These are phyloP conservation scores for Myriosclerotinia curreyana DNA, from an alignment of 2,329 filamentous ascomycete genomes.

Conservation along the genomic window DNA sequence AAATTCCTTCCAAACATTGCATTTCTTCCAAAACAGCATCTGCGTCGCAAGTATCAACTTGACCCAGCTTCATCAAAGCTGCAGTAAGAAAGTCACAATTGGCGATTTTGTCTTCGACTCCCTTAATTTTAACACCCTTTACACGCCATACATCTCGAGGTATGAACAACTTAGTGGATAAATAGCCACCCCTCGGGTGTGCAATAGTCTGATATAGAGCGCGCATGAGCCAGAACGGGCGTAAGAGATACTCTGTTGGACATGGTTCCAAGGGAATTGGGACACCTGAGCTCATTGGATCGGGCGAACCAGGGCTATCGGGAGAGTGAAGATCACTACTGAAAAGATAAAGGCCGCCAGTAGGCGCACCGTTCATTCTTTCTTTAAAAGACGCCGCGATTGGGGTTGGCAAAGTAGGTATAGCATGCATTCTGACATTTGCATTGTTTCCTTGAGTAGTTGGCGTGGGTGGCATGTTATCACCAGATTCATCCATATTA, in stretches of 20 bases:
- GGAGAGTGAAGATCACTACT: constrained; percentile 77
- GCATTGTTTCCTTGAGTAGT: constrained; percentile 49
- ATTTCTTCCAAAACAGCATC: constrained; percentile 93
- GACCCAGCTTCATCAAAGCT: constrained; percentile 76
- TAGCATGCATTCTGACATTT: constrained; percentile 48
- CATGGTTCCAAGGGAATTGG: constrained; percentile 86
- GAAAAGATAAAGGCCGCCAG: constrained; percentile 75
- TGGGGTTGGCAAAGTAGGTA: constrained; percentile 67
- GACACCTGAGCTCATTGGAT: constrained; percentile 58
- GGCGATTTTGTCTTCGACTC: constrained; percentile 87
- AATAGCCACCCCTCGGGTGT: constrained; percentile 86
- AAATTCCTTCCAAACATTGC: constrained; percentile 78
- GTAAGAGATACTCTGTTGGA: constrained; percentile 81
- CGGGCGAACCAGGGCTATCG: constrained; percentile 61
- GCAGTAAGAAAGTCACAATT: constrained; percentile 90
- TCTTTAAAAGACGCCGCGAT: constrained; percentile 61
- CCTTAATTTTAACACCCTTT: constrained; percentile 88
- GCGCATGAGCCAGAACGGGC: constrained; percentile 97
- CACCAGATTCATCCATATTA: constrained; percentile 54
- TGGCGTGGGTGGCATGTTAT: constrained; percentile 71
- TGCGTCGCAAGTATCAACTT: constrained; percentile 84
- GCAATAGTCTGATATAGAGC: constrained; percentile 88
- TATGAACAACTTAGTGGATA: constrained; percentile 88
- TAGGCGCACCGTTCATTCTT: constrained; percentile 53
- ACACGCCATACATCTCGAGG: constrained; percentile 92